These are phyloP conservation scores for Acanthamoeba royreba DNA, from an alignment of 208 protist species.

Conservation along the genomic window DNA sequence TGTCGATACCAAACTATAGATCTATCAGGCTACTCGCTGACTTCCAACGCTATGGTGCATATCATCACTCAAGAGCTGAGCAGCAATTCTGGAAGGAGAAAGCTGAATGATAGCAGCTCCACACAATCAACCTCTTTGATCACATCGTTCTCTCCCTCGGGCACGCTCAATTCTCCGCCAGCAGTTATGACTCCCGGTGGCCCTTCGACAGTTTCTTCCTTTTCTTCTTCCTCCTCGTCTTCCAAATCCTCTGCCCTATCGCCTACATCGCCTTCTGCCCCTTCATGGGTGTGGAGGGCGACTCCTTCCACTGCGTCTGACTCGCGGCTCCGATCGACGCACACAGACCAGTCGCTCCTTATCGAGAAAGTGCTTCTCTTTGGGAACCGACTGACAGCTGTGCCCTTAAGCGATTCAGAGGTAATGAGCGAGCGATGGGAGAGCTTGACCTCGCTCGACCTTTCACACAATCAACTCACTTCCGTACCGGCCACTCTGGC, in stretches of 20 bases:
- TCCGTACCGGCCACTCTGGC: background rate
- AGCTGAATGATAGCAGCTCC: background rate
- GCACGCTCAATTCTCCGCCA: background rate
- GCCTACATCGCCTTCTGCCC: background rate
- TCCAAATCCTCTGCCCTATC: background rate
- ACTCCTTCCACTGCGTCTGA: background rate
- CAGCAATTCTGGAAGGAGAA: background rate
- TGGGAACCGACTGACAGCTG: background rate
- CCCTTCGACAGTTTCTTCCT: background rate
- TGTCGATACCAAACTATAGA: background rate
- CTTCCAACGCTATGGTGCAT: background rate
- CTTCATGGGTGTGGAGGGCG: background rate
- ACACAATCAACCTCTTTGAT: no score
- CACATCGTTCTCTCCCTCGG: background rate
- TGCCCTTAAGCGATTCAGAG: background rate
- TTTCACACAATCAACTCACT: background rate
- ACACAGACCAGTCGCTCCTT: background rate
- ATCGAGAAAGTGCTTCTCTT: constrained; percentile 40
- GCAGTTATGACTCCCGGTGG: background rate
- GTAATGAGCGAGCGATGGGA: background rate
- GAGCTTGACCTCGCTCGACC: constrained; percentile 11
- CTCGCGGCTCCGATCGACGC: background rate
- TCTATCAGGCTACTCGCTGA: background rate
- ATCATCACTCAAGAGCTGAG: background rate
- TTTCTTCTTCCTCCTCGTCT: background rate